A percentile compares a stretch with the other conserved stretches of the same genome.
Evolutionary conservation across 371 early-diverging fungal genomes (phyloP).

Genomic region (Actinomortierella ambigua): DNA sequence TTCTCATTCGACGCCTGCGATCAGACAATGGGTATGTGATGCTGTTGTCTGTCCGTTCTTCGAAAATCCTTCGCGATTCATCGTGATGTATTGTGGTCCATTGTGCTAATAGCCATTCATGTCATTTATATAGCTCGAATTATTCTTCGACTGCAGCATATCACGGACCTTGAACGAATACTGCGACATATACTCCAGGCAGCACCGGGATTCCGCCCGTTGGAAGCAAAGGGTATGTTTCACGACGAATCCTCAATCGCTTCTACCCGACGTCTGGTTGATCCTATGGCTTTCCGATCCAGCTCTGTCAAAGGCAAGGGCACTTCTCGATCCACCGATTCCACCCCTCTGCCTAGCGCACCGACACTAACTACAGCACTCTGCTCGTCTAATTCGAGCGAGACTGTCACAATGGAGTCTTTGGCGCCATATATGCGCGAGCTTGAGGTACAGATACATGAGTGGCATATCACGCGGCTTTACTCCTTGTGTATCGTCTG

Average conservation of each 20-base stretch:
- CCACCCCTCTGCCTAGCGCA: neutral
- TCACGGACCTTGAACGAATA: slow-evolving; percentile 50
- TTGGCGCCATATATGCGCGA: slow-evolving; percentile 50
- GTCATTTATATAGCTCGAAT: slow-evolving; percentile 25
- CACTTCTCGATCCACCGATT: neutral
- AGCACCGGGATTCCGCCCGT: slow-evolving; percentile 50
- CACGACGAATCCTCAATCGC: neutral
- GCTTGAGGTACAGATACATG: slow-evolving; percentile 46
- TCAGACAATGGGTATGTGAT: slow-evolving; percentile 41
- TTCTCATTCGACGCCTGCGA: slow-evolving; percentile 56
- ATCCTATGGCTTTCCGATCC: too few species aligned
- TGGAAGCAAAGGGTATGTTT: slow-evolving; percentile 31
- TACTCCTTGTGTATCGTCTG: too few species aligned
- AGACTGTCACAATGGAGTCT: slow-evolving; percentile 22
- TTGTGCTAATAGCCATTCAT: slow-evolving; percentile 1
- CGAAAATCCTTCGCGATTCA: too few species aligned
- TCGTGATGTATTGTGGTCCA: too few species aligned
- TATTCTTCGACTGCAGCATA: slow-evolving; percentile 41
- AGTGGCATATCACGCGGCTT: too few species aligned
- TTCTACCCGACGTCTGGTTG: too few species aligned
- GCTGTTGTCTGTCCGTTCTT: too few species aligned
- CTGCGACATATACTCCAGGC: slow-evolving; percentile 48
- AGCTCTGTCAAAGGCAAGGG: too few species aligned
- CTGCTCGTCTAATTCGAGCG: slow-evolving; percentile 8
- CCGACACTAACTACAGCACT: neutral